These are phyloP conservation scores for Hydrangea macrophylla DNA, from an alignment of 148 eudicot genomes.

Conservation along the genomic window DNA sequence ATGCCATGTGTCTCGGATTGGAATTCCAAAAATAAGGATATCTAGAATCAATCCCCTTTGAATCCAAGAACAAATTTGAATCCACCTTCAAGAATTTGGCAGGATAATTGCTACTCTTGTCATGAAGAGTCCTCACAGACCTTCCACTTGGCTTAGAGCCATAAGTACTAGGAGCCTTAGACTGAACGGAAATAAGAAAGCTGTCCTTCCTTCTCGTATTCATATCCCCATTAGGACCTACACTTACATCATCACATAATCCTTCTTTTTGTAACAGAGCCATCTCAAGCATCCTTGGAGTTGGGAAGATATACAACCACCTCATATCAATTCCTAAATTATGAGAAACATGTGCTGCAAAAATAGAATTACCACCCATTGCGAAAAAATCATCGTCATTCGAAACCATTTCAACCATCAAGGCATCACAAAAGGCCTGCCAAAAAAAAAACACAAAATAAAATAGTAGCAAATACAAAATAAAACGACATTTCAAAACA, in stretches of 20 bases:
- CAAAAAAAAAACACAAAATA: neutral
- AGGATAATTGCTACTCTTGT: slow-evolving; percentile 18
- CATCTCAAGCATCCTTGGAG: slow-evolving; percentile 57
- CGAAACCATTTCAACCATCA: slow-evolving; percentile 52
- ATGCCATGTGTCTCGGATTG: slow-evolving; percentile 14
- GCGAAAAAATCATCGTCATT: slow-evolving; percentile 69
- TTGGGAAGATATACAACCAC: slow-evolving; percentile 64
- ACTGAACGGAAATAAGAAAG: slow-evolving; percentile 20
- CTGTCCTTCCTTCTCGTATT: slow-evolving; percentile 22
- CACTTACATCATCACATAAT: slow-evolving; percentile 19
- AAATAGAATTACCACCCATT: slow-evolving; percentile 80
- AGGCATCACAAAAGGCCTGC: slow-evolving; percentile 69
- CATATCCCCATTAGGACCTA: slow-evolving; percentile 24
- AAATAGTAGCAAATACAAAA: no score
- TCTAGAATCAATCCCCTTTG: slow-evolving; percentile 20
- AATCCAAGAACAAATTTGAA: slow-evolving; percentile 19
- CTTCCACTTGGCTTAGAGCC: slow-evolving; percentile 28
- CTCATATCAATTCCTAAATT: slow-evolving; percentile 82
- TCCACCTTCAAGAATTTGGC: slow-evolving; percentile 46
- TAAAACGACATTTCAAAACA: no score
- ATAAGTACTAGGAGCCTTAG: slow-evolving; percentile 15
- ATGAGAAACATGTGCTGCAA: slow-evolving; percentile 78
- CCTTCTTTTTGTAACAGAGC: slow-evolving; percentile 46
- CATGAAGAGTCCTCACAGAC: slow-evolving; percentile 16
- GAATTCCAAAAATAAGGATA: slow-evolving; percentile 41